phyloP scores from a whole-genome alignment of 2,329 filamentous ascomycete genomes.

The Xylariaceae sp. region DNA sequence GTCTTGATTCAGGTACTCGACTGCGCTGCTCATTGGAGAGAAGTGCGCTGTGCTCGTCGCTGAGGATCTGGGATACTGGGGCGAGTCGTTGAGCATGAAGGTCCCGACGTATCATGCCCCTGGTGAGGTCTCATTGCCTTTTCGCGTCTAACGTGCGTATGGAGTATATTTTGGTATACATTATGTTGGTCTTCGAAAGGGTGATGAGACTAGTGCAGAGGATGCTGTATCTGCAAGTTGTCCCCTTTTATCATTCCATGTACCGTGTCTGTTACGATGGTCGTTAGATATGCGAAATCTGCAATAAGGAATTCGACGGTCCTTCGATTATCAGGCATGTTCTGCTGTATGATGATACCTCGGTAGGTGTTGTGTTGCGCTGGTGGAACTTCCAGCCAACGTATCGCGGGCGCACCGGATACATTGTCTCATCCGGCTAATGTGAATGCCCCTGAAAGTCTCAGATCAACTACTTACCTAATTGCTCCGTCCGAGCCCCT shows the following conservation, averaged over 20 bases:
- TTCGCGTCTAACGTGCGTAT: conserved; percentile 35
- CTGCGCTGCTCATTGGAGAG: conserved; percentile 69
- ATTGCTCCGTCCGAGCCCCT: too few species aligned
- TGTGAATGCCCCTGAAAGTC: too few species aligned
- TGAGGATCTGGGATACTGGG: conserved; percentile 70
- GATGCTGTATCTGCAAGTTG: background rate
- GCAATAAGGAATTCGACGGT: too few species aligned
- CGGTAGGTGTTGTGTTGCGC: too few species aligned
- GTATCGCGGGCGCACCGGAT: too few species aligned
- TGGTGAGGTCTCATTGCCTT: conserved; percentile 39
- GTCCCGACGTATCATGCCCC: conserved; percentile 59
- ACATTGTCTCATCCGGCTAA: too few species aligned
- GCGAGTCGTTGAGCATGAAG: conserved; percentile 70
- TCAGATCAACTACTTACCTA: too few species aligned
- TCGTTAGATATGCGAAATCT: too few species aligned
- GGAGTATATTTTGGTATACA: background rate
- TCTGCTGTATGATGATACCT: too few species aligned
- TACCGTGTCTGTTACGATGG: too few species aligned
- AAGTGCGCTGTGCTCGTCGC: conserved; percentile 65
- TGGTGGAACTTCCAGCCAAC: too few species aligned
- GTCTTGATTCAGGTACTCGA: conserved; percentile 48
- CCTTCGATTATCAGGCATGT: too few species aligned
- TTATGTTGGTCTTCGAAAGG: background rate
- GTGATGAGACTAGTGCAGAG: background rate
- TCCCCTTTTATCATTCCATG: background rate